Base-by-base conservation (phyloP, 176 grass and related monocot species). In the Musa beccarii region DNA sequence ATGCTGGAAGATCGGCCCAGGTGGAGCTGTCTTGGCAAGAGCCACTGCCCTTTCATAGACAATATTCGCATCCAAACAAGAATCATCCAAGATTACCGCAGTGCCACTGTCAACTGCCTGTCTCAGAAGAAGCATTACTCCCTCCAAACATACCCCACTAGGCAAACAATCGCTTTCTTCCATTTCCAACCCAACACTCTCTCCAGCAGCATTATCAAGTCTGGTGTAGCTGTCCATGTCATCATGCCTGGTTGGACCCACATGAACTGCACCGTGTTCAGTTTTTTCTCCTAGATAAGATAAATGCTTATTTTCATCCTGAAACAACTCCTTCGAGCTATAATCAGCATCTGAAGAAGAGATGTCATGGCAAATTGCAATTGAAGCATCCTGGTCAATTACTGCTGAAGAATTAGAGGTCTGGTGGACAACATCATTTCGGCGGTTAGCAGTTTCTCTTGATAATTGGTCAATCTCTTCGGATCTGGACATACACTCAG, bases 21-120 rank as follows among this genome's bases (percentile, higher is more conserved):
- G 71, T 2, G 82, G 87, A 80, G 86, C 80, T 64, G 34, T 87
- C 84, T 90, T 93, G 62, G 86, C 66, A 71, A 93, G 81, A 51
- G 84, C 86, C 75, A 89, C 79, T 61, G 88, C 82, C 62, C 84
- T 92, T 80, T 90, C 52, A 79, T 87, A 90, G 10, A 90, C 82
- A 59, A 82, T 50, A 72, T 93, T 84, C 34, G 86, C 82, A 89
- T 97, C 84, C 55, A 51, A 75, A 75, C 62, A 87, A 68, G 84
- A 81, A 73, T 66, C 81, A 64, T 69, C 83, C 51, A 93, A 86
- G 76, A 87, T 80, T 62, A 88, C 20, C 63, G 90, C 93, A 63
- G 24, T 78, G 55, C 90, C 83, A 73, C 68, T 85, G 75, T 89
- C 82, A 29, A 86, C 80, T 59, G 93, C 93, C 79, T 90, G 86